phyloP scores from a whole-genome alignment of 2,329 filamentous ascomycete species.

The Rutstroemia sp. region DNA sequence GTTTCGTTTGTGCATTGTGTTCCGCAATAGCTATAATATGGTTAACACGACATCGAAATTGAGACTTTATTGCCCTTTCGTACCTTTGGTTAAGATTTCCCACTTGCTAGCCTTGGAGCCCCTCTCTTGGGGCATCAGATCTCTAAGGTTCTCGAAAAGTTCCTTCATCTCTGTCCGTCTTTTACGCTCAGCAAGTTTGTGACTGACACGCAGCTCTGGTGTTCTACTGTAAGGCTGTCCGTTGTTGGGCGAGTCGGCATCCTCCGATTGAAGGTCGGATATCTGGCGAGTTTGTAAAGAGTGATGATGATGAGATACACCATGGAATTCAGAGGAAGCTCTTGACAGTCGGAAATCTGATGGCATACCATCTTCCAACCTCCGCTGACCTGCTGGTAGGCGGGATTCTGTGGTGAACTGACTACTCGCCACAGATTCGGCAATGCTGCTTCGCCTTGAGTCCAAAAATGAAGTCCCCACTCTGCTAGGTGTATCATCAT shows the following conservation, averaged over 20 bases:
- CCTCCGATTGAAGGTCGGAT: slow-evolving; percentile 56
- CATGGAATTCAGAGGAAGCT: slow-evolving; percentile 45
- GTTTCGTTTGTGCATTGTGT: slow-evolving; percentile 46
- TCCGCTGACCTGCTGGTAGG: slow-evolving; percentile 62
- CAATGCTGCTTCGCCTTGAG: slow-evolving; percentile 68
- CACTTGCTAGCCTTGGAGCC: slow-evolving; percentile 84
- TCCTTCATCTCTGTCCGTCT: slow-evolving; percentile 84
- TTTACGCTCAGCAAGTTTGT: slow-evolving; percentile 80
- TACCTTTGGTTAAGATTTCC: slow-evolving; percentile 83
- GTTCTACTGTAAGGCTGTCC: slow-evolving; percentile 76
- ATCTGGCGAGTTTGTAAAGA: slow-evolving; percentile 68
- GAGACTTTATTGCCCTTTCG: slow-evolving; percentile 20
- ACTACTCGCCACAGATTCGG: slow-evolving; percentile 72
- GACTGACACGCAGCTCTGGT: slow-evolving; percentile 72
- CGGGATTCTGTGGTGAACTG: slow-evolving; percentile 70
- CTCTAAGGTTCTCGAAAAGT: slow-evolving; percentile 72
- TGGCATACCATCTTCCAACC: slow-evolving; percentile 55
- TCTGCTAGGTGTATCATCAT: slow-evolving; percentile 34
- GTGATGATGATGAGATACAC: slow-evolving; percentile 53
- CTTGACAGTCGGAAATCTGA: slow-evolving; percentile 39
- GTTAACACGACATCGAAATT: slow-evolving; percentile 11
- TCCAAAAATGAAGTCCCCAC: slow-evolving; percentile 37
- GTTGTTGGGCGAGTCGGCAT: slow-evolving; percentile 43
- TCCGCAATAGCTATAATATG: slow-evolving; percentile 49
- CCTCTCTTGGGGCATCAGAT: slow-evolving; percentile 71